Evolutionary conservation across 148 eudicot species (phyloP).

Genomic region (Cornus kousa): DNA sequence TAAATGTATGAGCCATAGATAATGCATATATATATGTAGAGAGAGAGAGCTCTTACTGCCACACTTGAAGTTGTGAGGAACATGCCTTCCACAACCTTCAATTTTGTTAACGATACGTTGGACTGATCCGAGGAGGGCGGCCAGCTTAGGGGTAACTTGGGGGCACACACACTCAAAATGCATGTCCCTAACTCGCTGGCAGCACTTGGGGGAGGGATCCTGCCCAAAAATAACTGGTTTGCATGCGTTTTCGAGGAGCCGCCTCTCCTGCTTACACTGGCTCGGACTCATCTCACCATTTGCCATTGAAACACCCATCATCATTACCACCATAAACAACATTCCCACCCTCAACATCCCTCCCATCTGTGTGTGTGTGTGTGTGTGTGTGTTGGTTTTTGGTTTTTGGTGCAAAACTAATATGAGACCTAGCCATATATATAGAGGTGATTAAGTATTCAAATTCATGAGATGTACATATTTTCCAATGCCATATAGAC

Average conservation of each 20-base stretch:
- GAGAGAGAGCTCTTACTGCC: conserved; percentile 26
- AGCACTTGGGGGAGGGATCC: conserved; percentile 23
- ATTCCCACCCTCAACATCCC: not conserved
- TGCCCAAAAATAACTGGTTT: too few relatives aligned
- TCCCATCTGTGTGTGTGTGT: not conserved
- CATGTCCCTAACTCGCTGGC: conserved; percentile 21
- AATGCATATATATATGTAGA: too few relatives aligned
- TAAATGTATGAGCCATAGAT: not conserved
- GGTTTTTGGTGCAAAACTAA: too few relatives aligned
- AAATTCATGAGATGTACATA: too few relatives aligned
- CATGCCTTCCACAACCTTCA: conserved; percentile 8
- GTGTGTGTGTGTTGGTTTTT: too few relatives aligned
- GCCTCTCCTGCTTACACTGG: too few relatives aligned
- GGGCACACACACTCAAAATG: conserved; percentile 22
- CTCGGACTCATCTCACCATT: not conserved
- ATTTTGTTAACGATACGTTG: too few relatives aligned
- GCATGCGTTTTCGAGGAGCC: too few relatives aligned
- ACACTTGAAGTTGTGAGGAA: conserved; percentile 39
- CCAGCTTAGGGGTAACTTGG: conserved; percentile 29
- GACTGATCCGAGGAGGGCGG: conserved; percentile 1
- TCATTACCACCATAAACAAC: not conserved
- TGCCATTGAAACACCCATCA: not conserved
- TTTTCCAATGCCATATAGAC: too few relatives aligned
- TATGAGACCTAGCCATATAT: too few relatives aligned
- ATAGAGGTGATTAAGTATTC: too few relatives aligned